Base-by-base conservation (phyloP, 2,329 filamentous ascomycete species). In the Colletotrichum graminicola region DNA sequence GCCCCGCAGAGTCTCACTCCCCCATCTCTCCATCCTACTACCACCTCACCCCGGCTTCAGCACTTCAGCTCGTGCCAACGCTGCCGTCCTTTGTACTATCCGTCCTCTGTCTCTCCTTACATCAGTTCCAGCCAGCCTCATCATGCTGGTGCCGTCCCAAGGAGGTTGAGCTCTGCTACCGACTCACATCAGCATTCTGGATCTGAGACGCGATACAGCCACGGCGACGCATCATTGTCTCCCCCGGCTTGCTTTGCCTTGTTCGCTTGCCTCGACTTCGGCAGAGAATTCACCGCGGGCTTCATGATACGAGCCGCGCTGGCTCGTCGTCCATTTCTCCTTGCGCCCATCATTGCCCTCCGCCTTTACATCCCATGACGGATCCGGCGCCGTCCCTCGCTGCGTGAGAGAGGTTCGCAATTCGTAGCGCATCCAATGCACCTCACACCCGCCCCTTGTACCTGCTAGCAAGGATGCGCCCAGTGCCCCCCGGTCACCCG, bases 401-500 rank as follows among this genome's bases (percentile, higher is more conserved):
- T 52, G 36, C 47, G 18, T 32, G 52, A 14, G 23, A 47, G 36
- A 55, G 49, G 36, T 55, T 52, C 23, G 12, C 26, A 36, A 10
- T 18, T 54, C 59, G 59, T 72, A 64, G 65, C 29, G 41, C 47
- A 57, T 41, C 57, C 51, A 51, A 43, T 18, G 59, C 59, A 59
- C 68, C 59, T 49, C 43, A 62, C 21, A 49, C 32, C 41, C 59
- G 23, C 21, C 59, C 59, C 65, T 60, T 72, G 59, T 39, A 67
- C 34, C 23, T 45, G n/a, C 45, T 60, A 65, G 66, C 69, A 72
- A 68, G 69, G 69, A 69, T 72, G 45, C 54, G 41, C 47, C 59
- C 47, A 26, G 65, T 63, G 69, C 66, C 69, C 66, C 69, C 69
- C 60, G 45, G 69, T 61, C 69, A 68, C 60, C 65, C 69, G 54